Evolutionary conservation across 202 grass and related monocot genomes (phyloP).

Genomic region (Thinopyrum obtusiflorum): DNA sequence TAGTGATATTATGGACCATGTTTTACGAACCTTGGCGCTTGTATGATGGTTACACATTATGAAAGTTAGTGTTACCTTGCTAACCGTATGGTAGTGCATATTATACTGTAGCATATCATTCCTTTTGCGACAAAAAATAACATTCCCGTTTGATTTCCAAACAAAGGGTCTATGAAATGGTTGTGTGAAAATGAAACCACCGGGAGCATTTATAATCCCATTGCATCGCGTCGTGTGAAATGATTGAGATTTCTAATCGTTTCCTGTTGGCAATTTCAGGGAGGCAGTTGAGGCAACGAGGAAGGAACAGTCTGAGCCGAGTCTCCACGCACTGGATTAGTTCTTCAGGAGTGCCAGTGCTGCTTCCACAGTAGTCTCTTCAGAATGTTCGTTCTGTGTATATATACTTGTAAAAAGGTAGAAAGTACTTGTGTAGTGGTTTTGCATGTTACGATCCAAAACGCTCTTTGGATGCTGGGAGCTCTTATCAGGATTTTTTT

Average conservation of each 20-base stretch:
- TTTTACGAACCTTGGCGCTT: neutral
- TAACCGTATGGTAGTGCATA: neutral
- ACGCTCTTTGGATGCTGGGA: neutral
- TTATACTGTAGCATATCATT: neutral
- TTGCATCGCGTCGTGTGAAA: neutral
- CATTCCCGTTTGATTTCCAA: neutral
- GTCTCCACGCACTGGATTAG: neutral
- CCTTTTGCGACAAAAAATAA: neutral
- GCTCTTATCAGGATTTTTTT: no score
- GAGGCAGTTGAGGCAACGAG: conserved; percentile 4
- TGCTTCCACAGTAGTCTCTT: neutral
- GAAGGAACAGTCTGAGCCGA: conserved; percentile 2
- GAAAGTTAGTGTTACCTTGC: neutral
- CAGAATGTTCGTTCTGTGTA: neutral
- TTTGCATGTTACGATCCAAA: neutral
- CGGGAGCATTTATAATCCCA: neutral
- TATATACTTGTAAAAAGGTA: neutral
- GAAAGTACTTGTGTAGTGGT: neutral
- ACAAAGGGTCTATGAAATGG: neutral
- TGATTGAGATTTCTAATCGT: neutral
- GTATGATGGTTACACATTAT: neutral
- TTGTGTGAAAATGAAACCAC: neutral
- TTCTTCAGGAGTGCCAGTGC: neutral
- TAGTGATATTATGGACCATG: neutral
- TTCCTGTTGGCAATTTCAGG: neutral